Evolutionary conservation across 2,329 filamentous ascomycete genomes (phyloP).

Genomic region (Stagonosporopsis cucurbitacearum): DNA sequence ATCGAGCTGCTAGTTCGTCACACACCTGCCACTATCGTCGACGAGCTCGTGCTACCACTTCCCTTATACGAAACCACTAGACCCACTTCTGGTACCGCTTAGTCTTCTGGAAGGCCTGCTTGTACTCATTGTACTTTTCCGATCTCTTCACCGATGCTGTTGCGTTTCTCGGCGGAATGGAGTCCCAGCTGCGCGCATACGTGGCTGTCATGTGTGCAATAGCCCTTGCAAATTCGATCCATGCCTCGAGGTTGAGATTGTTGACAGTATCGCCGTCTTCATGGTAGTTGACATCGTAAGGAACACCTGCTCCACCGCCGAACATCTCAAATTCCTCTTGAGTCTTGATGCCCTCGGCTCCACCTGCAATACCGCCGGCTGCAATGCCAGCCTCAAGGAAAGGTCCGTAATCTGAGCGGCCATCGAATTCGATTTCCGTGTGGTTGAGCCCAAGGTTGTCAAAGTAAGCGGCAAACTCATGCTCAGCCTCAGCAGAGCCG

Average conservation of each 20-base stretch:
- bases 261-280: conserved; percentile 58
- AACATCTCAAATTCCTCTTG: conserved; percentile 69
- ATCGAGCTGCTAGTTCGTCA: background rate
- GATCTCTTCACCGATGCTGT: conserved; percentile 30
- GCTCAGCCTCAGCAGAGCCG: conserved; percentile 72
- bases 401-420: conserved; percentile 79
- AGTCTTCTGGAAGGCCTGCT: conserved; percentile 29
- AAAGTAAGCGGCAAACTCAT: conserved; percentile 58
- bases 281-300: conserved; percentile 66
- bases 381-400: conserved; percentile 78
- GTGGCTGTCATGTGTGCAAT: conserved; percentile 61
- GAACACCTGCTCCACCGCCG: conserved; percentile 70
- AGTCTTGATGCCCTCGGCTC: conserved; percentile 79
- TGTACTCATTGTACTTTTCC: conserved; percentile 26
- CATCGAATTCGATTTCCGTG: conserved; percentile 76
- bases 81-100: conserved; percentile 33
- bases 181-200: conserved; percentile 44
- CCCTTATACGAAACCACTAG: background rate
- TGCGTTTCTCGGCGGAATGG: conserved; percentile 37
- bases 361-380: conserved; percentile 76
- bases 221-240: conserved; percentile 61
- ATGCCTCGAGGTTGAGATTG: conserved; percentile 62
- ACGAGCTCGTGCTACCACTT: background rate
- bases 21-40: background rate
- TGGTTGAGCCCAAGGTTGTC: conserved; percentile 47